Evolutionary conservation across 1,284 basidiomycete species (phyloP), one percentile per base, ranked within the genome.

Genomic region (Cerioporus squamosus): DNA sequence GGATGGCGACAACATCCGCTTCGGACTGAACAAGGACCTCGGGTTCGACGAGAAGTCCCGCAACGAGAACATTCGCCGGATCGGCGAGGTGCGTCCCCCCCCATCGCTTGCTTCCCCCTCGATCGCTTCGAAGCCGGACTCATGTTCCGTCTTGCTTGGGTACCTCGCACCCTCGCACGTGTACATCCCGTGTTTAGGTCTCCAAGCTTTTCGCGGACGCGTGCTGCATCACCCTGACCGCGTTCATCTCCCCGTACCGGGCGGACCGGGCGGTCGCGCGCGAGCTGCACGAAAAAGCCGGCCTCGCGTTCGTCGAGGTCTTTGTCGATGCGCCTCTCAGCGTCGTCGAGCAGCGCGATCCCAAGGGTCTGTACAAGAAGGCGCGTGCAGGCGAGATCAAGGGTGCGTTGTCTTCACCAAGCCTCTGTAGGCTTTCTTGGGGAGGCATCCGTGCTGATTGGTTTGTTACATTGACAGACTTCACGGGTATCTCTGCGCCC

Each of bases 191-290:
- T 29, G 26, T 29, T 9, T 29, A 95, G 94, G 94, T 99, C 51
- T 90, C 97, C 29, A 95, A 95, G 71, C 82, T 99, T 40, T 98
- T 99, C 74, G 87, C 95, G 15, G 92, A 96, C 66, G 88, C 95
- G 2, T 88, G 86, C 42, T 90, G 91, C 64, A 84, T 98, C 66
- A 84, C 92, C 22, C 84, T 98, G 71, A 97, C 97, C 8, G 96
- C 97, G 26, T 99, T 99, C 80, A 99, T 99, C 76, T 98, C 96
- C 7, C 97, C 97, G n/a, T 98, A 95, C 75, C 84, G 87, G 47
- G 85, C 88, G 4, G 97, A 99, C 79, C 88, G 97, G 47, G 82
- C 87, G 18, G 75, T 92, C 59, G 97, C 94, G 24, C 87, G 97
- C 53, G 80, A 89, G 64, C 81, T 99, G 42, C 97, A 99, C 77